Evolutionary conservation across 192 early-diverging fungal species (phyloP), one percentile per base, ranked within the genome.

Genomic region (Ambispora gerdemannii): DNA sequence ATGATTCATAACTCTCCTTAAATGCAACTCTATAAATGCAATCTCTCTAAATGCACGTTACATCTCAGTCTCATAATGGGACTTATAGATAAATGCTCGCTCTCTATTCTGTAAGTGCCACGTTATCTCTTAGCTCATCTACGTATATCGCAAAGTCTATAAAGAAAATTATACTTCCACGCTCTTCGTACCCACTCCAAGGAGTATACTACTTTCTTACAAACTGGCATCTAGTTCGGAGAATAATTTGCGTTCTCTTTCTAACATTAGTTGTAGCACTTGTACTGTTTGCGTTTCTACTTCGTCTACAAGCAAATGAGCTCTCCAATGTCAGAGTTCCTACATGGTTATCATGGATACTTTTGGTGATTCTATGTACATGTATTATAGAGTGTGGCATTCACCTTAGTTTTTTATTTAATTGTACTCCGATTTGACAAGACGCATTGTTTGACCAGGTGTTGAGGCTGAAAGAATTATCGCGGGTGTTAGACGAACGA

Each of bases 331-430:
- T 38, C 7, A 68, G 79, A 2, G 82, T 84, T 33, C 87, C 86
- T n/a, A 75, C 69, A 0, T 85, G 87, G 75, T 74, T 88, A 2
- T 82, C 86, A 20, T 89, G 88, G 88, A 71, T 84, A 0, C 76
- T 87, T 0, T 75, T 76, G 20, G 75, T 88, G 25, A 83, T 89
- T 30, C 81, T 88, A 70, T 81, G 84, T 2, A n/a, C n/a, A n/a
- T n/a, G 24, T 89, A n/a, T 59, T 89, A 0, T 87, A 89, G 53
- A 78, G 79, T 0, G 78, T 63, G 15, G 55, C 86, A 2, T 38
- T 86, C 51, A 75, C 76, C 34, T 51, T 89, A 24, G 69, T 88
- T 15, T 81, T 87, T 71, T 85, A 84, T 67, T 75, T 81, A 3
- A 84, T 89, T 22, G 66, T 79, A 55, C 87, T 10, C 87, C 88